phyloP scores from a whole-genome alignment of 106 monocot genomes.

The Phalaenopsis aphrodite region DNA sequence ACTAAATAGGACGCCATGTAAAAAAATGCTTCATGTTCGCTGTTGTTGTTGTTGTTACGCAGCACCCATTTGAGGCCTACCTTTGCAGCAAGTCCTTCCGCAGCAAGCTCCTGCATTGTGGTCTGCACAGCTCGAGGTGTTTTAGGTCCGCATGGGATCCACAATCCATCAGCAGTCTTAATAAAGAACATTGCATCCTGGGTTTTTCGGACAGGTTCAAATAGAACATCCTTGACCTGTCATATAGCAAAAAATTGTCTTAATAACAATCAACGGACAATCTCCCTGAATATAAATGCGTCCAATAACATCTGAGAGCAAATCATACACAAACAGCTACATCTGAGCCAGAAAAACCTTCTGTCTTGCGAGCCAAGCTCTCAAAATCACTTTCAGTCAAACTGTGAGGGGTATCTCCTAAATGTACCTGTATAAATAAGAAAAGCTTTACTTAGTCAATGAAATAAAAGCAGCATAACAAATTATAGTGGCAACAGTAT shows the following conservation, averaged over 20 bases:
- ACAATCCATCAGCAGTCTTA: constrained; percentile 39
- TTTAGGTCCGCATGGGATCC: constrained; percentile 72
- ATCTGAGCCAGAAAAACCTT: constrained; percentile 83
- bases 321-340: constrained; percentile 72
- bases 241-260: background rate
- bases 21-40: background rate
- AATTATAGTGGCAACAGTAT: too few species aligned
- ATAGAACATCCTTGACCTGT: constrained; percentile 78
- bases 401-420: constrained; percentile 75
- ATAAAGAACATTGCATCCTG: constrained; percentile 83
- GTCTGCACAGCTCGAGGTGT: constrained; percentile 55
- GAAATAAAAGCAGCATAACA: too few species aligned
- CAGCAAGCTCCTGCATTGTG: constrained; percentile 70
- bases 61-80: constrained; percentile 1
- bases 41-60: too few species aligned
- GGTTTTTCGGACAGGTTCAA: constrained; percentile 82
- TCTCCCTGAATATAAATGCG: background rate
- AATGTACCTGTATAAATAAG: constrained; percentile 51
- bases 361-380: constrained; percentile 50
- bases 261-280: background rate
- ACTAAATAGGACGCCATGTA: too few species aligned
- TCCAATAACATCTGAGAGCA: background rate
- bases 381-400: constrained; percentile 73
- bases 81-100: constrained; percentile 53
- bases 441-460: too few species aligned